Evolutionary conservation across 768 basidiomycete species (phyloP).

Genomic region (Tubosaeta sp.): DNA sequence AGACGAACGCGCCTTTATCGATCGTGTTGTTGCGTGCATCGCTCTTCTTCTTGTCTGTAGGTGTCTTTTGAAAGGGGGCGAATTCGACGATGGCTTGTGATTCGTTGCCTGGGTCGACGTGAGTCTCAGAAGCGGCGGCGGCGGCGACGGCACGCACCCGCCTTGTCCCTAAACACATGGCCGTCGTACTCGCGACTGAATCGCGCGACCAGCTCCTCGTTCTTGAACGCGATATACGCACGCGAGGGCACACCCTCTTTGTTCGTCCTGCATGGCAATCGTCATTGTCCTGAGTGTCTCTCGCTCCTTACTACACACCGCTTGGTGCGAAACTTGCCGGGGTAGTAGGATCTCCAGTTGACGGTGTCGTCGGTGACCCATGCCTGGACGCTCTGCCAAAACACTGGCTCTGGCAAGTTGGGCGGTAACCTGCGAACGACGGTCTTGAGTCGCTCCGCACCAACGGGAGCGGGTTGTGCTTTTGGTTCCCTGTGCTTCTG

Average conservation of each 20-base stretch:
- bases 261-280: constrained; percentile 48
- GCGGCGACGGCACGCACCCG: constrained; percentile 47
- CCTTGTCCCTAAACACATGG: constrained; percentile 87
- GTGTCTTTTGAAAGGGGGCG: constrained; percentile 86
- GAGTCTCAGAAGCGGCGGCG: background rate
- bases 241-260: constrained; percentile 85
- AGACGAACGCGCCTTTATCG: constrained; percentile 46
- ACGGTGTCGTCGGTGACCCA: constrained; percentile 81
- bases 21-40: constrained; percentile 86
- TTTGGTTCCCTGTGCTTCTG: constrained; percentile 32
- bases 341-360: constrained; percentile 61
- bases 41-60: constrained; percentile 66
- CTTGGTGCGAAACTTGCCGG: constrained; percentile 62
- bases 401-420: constrained; percentile 86
- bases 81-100: constrained; percentile 90
- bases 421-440: constrained; percentile 87
- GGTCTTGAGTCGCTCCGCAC: constrained; percentile 71
- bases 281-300: background rate
- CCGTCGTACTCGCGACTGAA: constrained; percentile 90
- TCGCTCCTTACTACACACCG: constrained; percentile 40
- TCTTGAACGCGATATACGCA: constrained; percentile 89
- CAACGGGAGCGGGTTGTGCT: constrained; percentile 24
- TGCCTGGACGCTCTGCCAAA: constrained; percentile 84
- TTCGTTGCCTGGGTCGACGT: constrained; percentile 62
- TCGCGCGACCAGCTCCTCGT: constrained; percentile 58